Evolutionary conservation across 2,329 filamentous ascomycete genomes (phyloP).

Genomic region (Ophiobolus disseminans): DNA sequence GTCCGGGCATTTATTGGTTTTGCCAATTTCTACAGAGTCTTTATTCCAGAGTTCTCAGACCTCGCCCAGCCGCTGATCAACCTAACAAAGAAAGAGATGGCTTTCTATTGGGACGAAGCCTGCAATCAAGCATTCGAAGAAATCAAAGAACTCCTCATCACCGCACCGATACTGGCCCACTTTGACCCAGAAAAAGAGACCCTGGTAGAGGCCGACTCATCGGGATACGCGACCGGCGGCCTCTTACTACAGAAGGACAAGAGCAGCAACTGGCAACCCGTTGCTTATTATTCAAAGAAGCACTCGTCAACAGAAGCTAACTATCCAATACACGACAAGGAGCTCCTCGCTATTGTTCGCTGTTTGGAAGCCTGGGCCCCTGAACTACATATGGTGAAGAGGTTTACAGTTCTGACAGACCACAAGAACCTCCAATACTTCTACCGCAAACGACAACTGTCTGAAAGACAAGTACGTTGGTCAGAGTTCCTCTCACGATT

Average conservation of each 20-base stretch:
- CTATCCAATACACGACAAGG: constrained; percentile 48
- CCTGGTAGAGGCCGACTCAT: constrained; percentile 30
- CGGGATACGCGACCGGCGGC: constrained; percentile 11
- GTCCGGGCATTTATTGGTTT: constrained; percentile 41
- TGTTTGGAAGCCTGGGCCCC: constrained; percentile 32
- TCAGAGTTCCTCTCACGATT: constrained; percentile 7
- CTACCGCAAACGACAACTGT: constrained; percentile 32
- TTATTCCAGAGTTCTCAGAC: constrained; percentile 25
- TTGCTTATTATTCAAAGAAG: constrained; percentile 34
- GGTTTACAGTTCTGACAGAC: constrained; percentile 35
- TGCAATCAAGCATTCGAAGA: constrained; percentile 6
- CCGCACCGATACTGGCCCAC: constrained; percentile 17
- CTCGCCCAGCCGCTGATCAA: constrained; percentile 6
- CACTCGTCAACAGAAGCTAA: constrained; percentile 31
- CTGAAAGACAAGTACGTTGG: constrained; percentile 31
- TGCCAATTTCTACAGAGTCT: constrained; percentile 41
- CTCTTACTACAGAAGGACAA: constrained; percentile 14
- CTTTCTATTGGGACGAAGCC: not conserved
- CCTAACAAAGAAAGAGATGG: not conserved
- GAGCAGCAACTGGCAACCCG: constrained; percentile 11
- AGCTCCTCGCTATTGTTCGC: constrained; percentile 44
- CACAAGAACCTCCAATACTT: constrained; percentile 41
- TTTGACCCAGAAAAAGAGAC: constrained; percentile 22
- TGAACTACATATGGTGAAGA: constrained; percentile 8
- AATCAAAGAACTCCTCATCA: constrained; percentile 20